Base-by-base conservation (phyloP, 176 grass and related monocot species). In the Tillandsia leiboldiana region DNA sequence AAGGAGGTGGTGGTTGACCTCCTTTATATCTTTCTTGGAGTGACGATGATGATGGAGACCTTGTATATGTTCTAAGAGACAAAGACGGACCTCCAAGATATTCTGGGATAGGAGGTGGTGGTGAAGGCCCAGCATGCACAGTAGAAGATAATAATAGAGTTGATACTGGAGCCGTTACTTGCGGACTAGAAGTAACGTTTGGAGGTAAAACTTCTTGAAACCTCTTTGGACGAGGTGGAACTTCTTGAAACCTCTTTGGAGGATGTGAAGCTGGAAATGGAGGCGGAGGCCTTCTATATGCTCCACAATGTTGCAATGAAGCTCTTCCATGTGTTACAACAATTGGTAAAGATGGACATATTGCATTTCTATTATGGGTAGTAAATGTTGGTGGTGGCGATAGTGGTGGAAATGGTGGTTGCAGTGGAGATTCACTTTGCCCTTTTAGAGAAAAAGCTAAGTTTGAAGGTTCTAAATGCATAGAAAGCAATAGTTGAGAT, bases 381-480 rank as follows among this genome's bases (percentile, higher is more conserved):
- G 47, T 18, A 58, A 61, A 33, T 8, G 10, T 12, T 15, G 11
- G 54, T 15, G 54, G 54, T 15, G 54, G n/a, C 17, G 54, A n/a
- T 3, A 7, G 52, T 12, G 52, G 64, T 64, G 81, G 67, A 12
- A 77, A 53, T 70, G 26, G 4, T 7, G 78, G 56, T 71, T 65
- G 61, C 51, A 18, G 26, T 54, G 0, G 14, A 70, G 33, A 1
- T 56, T 2, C 14, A 70, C 65, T 33, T 61, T 67, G 48, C 15
- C 17, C 28, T 68, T 22, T 49, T 47, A 14, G 47, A 24, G 61
- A 53, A 67, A 65, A 59, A 1, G 72, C 48, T 1, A 65, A 65
- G 3, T 22, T 15, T 51, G 54, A 18, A 59, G 2, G 54, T 59
- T 18, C 54, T 20, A 59, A 4, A 17, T 59, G 54, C 15, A 59